phyloP scores from a whole-genome alignment of 768 basidiomycete species.

The Pulveroboletus ravenelii region DNA sequence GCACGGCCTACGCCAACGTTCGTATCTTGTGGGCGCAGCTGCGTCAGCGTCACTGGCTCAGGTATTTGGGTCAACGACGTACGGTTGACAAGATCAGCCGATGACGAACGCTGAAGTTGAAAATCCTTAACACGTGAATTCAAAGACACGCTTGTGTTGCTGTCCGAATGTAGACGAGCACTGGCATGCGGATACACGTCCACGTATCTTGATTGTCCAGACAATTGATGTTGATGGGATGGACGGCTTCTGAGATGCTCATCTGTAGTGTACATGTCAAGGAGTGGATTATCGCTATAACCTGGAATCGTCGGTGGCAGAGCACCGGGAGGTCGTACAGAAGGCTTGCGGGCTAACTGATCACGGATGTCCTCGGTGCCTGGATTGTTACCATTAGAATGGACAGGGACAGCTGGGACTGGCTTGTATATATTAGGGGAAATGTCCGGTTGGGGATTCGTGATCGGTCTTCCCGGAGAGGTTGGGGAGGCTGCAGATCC shows the following conservation, averaged over 20 bases:
- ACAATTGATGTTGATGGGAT: conserved; percentile 18
- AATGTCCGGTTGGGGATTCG: conserved; percentile 15
- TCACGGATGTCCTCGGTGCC: conserved; percentile 20
- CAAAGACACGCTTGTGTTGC: conserved; percentile 3
- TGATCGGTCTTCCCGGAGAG: conserved; percentile 13
- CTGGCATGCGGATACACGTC: conserved; percentile 15
- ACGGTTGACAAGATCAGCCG: conserved; percentile 23
- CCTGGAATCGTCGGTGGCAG: conserved; percentile 26
- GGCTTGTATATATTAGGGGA: conserved; percentile 27
- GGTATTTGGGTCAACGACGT: conserved; percentile 7
- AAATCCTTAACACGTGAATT: conserved; percentile 19
- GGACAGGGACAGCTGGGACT: conserved; percentile 26
- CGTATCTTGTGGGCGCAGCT: conserved; percentile 9
- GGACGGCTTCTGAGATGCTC: conserved; percentile 14
- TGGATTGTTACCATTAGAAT: conserved; percentile 7
- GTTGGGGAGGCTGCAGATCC: conserved; percentile 19
- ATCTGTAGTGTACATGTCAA: conserved; percentile 23
- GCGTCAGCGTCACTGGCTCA: conserved; percentile 1
- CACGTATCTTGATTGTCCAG: conserved; percentile 17
- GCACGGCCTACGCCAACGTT: conserved; percentile 23
- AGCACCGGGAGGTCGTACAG: conserved; percentile 28
- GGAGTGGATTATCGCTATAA: conserved; percentile 14
- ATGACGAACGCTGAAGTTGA: conserved; percentile 15
- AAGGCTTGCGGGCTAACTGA: conserved; percentile 17
- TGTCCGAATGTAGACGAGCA: conserved; percentile 13